Base-by-base conservation (phyloP, 441 rosid genomes). In the Syzygium syzygioides region DNA sequence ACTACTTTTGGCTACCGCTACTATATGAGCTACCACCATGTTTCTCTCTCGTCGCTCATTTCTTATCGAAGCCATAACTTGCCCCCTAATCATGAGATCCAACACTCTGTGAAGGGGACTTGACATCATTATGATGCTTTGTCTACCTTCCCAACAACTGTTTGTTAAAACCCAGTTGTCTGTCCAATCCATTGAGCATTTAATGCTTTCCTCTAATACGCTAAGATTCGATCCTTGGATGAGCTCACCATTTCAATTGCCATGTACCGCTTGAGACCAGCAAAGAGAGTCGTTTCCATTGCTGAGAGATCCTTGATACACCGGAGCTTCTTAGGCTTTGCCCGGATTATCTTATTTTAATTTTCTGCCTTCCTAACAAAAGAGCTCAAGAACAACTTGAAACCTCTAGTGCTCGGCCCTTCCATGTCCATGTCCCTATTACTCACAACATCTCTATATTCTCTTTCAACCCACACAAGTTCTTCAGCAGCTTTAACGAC, bases 381-480 rank as follows among this genome's bases (percentile, higher is more conserved):
- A 87, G 98, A 95, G 86, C 89, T 92, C 37, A 96, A 92, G 89
- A 98, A 98, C 91, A 98, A 94, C 88, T 96, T 97, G 91, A 98
- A 98, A 41, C 98, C 99, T 92, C 97, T 93, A 52, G 89, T 90
- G 91, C 98, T 97, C 60, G 96, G 98, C 85, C 96, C 99, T 93
- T 95, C 97, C 89, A 93, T 90, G 90, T 93, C 96, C 88, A 92
- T 94, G 66, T 94, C 94, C 90, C 71, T 89, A 88, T 86, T 89
- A 62, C 91, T 86, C 79, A 89, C 79, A 25, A 71, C 71, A 91
- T 93, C 94, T 88, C 90, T 91, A 25, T 92, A 52, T 86, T 93
- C 96, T 87, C 91, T 91, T 91, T 92, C 96, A 28, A 90, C 85
- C 91, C 93, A 92, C 25, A 79, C 83, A 68, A 91, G 92, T 89